These are phyloP conservation scores for Lumnitzera racemosa DNA, from an alignment of 345 rosid species.

Conservation along the genomic window DNA sequence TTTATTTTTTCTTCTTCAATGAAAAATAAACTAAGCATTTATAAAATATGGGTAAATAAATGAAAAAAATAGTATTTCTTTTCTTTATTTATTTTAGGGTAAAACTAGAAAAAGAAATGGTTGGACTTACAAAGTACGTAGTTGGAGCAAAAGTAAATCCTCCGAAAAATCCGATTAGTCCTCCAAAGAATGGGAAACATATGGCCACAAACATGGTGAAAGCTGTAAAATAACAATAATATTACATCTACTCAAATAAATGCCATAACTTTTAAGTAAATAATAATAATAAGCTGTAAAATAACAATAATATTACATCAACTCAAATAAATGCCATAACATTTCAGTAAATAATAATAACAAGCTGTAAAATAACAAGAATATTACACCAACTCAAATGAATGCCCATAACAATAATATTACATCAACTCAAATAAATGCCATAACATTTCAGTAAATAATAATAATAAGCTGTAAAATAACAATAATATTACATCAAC, in stretches of 20 bases:
- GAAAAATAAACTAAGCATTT: neutral
- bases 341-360: neutral
- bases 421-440: neutral
- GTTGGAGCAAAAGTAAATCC: conserved; percentile 96
- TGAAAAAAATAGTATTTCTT: neutral
- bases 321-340: neutral
- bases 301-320: neutral
- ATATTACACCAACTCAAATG: no score
- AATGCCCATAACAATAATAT: no score
- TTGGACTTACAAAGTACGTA: conserved; percentile 58
- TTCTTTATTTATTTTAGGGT: no score
- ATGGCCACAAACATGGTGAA: conserved; percentile 60
- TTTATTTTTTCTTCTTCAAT: no score
- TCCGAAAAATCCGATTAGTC: conserved; percentile 75
- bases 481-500: neutral
- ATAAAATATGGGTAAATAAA: neutral
- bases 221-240: conserved; percentile 25
- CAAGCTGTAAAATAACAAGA: conserved; percentile 30
- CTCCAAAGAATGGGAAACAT: conserved; percentile 76
- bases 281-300: no score
- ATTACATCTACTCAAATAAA: neutral
- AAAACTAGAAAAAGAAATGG: neutral
- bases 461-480: conserved; percentile 25
- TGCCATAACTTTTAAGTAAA: no score
- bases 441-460: no score